Conservation (phyloP, 1,284 basidiomycete species). For the Moesziomyces sp. region DNA sequence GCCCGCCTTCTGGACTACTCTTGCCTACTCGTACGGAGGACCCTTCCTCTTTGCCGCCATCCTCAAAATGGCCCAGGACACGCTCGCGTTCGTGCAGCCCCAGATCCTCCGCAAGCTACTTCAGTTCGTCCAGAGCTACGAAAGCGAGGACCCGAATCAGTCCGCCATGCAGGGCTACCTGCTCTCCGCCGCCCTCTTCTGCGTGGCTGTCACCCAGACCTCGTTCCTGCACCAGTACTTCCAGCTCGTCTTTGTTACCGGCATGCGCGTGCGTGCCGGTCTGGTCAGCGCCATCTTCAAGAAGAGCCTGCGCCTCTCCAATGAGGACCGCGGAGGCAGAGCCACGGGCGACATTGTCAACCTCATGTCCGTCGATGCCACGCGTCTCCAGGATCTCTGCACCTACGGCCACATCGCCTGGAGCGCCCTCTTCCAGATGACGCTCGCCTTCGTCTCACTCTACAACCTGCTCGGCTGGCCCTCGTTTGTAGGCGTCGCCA, state of each 20-base stretch:
- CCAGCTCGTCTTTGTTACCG: conserved; percentile 70
- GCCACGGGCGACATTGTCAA: conserved; percentile 86
- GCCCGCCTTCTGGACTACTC: conserved; percentile 74
- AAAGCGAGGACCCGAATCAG: conserved; percentile 25
- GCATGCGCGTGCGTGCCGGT: conserved; percentile 82
- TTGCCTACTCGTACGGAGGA: conserved; percentile 70
- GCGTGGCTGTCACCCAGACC: conserved; percentile 77
- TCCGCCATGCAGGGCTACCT: conserved; percentile 54
- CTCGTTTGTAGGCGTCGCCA: conserved; percentile 81
- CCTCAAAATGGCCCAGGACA: conserved; percentile 52
- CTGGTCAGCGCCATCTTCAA: conserved; percentile 89
- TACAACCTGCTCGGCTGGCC: conserved; percentile 81
- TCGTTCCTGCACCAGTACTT: conserved; percentile 83
- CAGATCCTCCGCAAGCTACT: conserved; percentile 85
- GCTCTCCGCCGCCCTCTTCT: conserved; percentile 72
- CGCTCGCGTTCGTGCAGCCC: conserved; percentile 79
- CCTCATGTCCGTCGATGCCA: conserved; percentile 91
- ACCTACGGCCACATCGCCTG: conserved; percentile 82
- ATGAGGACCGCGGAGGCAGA: conserved; percentile 81
- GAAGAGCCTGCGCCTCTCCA: conserved; percentile 74
- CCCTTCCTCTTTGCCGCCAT: conserved; percentile 72
- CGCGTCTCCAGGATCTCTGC: conserved; percentile 86
- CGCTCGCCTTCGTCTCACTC: conserved; percentile 72
- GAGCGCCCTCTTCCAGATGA: conserved; percentile 73
- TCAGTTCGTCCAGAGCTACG: conserved; percentile 73